Conservation (phyloP, 441 rosid genomes). For the Pelargonium myrrhifolium region DNA sequence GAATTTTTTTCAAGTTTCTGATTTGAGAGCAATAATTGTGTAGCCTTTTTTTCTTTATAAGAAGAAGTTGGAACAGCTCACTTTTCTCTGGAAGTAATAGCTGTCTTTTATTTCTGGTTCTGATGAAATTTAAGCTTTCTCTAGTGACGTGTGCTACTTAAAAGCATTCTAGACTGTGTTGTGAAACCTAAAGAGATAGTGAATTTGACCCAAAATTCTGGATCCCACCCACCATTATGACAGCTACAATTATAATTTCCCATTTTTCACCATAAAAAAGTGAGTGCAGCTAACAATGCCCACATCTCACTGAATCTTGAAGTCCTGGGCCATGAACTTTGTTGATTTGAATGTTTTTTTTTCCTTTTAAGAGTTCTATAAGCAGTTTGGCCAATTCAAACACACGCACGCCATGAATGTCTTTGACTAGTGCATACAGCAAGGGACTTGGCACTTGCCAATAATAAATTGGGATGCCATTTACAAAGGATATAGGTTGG, state of each 20-base stretch:
- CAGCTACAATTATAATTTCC: too few relatives aligned
- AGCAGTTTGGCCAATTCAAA: not conserved
- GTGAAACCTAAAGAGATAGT: not conserved
- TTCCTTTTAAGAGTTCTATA: not conserved
- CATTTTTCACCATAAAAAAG: too few relatives aligned
- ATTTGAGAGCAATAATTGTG: constrained; percentile 4
- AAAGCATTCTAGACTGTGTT: not conserved
- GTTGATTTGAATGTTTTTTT: too few relatives aligned
- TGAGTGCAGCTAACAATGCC: not conserved
- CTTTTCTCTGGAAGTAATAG: constrained; percentile 25
- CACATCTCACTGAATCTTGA: not conserved
- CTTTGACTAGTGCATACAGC: constrained; percentile 1
- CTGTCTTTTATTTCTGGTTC: constrained; percentile 30
- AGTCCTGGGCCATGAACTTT: not conserved
- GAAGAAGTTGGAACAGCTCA: constrained; percentile 35
- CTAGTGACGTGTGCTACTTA: not conserved
- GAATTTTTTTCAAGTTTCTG: not conserved
- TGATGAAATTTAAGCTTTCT: constrained; percentile 14
- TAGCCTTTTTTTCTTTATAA: constrained; percentile 4
- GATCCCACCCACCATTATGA: too few relatives aligned
- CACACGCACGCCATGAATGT: not conserved
- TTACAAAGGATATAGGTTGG: not conserved
- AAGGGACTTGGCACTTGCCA: constrained; percentile 6
- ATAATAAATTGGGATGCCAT: not conserved
- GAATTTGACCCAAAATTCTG: not conserved